Evolutionary conservation across 1,139 yeast genomes (phyloP), one percentile per base, ranked within the genome.

Genomic region (Taphrina wiesneri): DNA sequence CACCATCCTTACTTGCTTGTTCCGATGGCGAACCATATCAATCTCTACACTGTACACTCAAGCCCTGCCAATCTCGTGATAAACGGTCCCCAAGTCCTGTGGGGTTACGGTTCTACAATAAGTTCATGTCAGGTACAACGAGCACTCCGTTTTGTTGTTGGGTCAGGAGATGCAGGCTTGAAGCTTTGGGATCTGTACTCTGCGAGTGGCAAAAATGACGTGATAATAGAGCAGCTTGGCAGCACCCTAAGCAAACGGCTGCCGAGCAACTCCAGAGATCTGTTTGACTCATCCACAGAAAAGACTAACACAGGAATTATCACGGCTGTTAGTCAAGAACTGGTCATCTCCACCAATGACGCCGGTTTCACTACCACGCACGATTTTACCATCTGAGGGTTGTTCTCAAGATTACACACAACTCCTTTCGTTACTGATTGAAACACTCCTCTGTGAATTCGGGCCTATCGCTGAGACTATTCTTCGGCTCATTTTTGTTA

Each of bases 81-180:
- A 7, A 7, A 19, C 6, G 49, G 32, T 15, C 32, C 34, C 13
- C 46, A 32, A 23, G 4, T 36, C 1, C 15, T 54, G 1, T 21
- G 45, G 43, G 59, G 59, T 2, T 54, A 36, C 11, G 46, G 47
- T 1, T 21, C 59, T 1, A 39, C 49, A 7, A 39, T 54, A 9
- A 26, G 15, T 1, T 39, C 59, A 4, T 54, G 59, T 54, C 59
- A 32, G 5, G 25, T 54, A 1, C 36, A 54, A 2, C 17, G 26
- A 25, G 23, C 46, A 32, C 36, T 54, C n/a, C 59, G 59, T 7
- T 54, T 54, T 11, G 59, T 41, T 23, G 49, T 54, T 5, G 59
- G 59, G 11, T 54, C 59, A 1, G 47, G 59, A n/a, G 59, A 54
- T n/a, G 46, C 32, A 1, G 47, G 47, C 4, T 21, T 54, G 23